Base-by-base conservation (phyloP, 2,329 filamentous ascomycete species). In the Colletotrichum sp. region DNA sequence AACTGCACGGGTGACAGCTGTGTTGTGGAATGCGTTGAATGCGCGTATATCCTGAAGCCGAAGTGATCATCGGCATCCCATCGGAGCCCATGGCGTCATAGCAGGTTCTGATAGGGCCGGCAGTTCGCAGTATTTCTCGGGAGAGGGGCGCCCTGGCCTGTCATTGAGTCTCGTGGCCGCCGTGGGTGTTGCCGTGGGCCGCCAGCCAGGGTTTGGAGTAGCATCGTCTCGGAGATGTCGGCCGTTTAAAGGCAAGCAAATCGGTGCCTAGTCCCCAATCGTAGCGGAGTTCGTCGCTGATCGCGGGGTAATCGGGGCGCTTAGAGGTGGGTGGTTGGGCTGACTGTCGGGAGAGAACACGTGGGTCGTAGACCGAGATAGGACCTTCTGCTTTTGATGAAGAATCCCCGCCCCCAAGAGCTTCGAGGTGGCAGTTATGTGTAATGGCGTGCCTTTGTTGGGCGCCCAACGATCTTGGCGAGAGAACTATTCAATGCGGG, bases 241-340 rank as follows among this genome's bases (percentile, higher is more conserved):
- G 34, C 73, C 70, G 62, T 48, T 68, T 73, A n/a, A 16, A 48
- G 73, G 69, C 16, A 68, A 66, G 67, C 71, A 52, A 43, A 27
- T 66, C 67, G 70, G 67, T 60, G 34, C 18, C 43, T 15, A 18
- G 16, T 36, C 58, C 32, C 12, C 3, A 43, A 62, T 60, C n/a
- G 43, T 48, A 34, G 16, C 13, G 32, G 18, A 64, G 56, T 48
- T 34, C 28, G 56, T 34, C 32, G 32, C 69, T 48, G 56, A 75
- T 75, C 73, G 73, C 69, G 73, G 73, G 73, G 73, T 67, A 73
- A 48, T 36, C 56, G 36, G 25, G 55, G 64, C 52, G 22, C 55
- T 69, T 68, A 16, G 27, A 52, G 55, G 4, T 10, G 7, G 25
- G 64, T 18, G 64, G n/a, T 52, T 60, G 55, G 55, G 16, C 28